Base-by-base conservation (phyloP, 441 rosid genomes). In the Croton setiger region DNA sequence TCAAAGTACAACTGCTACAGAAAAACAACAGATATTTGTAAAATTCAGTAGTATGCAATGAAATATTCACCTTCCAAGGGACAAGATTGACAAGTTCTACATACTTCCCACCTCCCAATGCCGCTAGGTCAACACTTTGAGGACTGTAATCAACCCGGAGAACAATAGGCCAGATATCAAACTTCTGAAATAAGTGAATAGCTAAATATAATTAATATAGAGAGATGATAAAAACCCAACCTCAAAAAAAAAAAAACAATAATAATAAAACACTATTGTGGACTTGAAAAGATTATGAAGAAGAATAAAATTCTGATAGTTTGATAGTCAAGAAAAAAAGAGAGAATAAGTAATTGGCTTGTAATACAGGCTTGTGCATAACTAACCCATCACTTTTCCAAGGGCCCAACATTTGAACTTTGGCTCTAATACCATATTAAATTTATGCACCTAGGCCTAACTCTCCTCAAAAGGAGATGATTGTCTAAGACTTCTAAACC, bases 101-200 rank as follows among this genome's bases (percentile, higher is more conserved):
- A 76, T 83, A 91, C 76, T 91, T 93, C 64, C 99, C 99, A 71
- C 88, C 88, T 36, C 88, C 82, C 73, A 96, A 74, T 73, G 99
- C 99, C 31, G 97, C 96, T 63, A 96, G 74, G 90, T 93, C 96
- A 71, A 96, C 91, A 76, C 59, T 90, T 67, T 67, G 80, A 18
- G 99, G 99, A 66, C 83, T 87, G 84, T 96, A 96, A 76, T 96
- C 97, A 78, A 96, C 89, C 82, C 92, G 97, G 66, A 96, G 78
- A 81, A 80, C 80, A 79, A 87, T 71, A 72, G 98, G 98, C 92
- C 82, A 84, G 63, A 96, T 78, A 73, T 96, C 97, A 49, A 96
- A 90, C 79, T 84, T 91, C 99, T 96, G 96, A 66, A 82, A 84
- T 74, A 74, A 66, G 75, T 27, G 64, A 82, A 84, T 74, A 74